phyloP scores from a whole-genome alignment of 352 stramenopile genomes.

The Globisporangium takayamanum region DNA sequence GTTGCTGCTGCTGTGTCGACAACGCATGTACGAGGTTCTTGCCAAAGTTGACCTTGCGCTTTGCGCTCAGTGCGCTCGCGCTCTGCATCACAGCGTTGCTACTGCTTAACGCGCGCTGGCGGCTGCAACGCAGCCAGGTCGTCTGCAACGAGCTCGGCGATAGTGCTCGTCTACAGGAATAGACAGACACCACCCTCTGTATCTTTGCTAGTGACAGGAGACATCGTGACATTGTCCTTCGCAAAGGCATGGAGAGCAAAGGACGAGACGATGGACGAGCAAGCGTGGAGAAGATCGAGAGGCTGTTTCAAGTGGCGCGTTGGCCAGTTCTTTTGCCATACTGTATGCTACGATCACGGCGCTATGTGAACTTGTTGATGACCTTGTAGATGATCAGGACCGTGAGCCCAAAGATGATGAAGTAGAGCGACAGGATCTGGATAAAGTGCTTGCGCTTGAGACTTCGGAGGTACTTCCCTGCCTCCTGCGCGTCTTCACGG shows the following conservation, averaged over 20 bases:
- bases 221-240: too few species aligned
- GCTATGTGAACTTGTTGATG: slow-evolving; percentile 56
- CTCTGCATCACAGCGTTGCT: slow-evolving; percentile 1
- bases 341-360: neutral
- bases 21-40: slow-evolving; percentile 18
- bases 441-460: slow-evolving; percentile 77
- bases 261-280: neutral
- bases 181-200: neutral
- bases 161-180: neutral
- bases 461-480: slow-evolving; percentile 58
- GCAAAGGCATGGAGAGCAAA: too few species aligned
- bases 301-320: too few species aligned
- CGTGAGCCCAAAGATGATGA: slow-evolving; percentile 68
- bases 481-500: slow-evolving; percentile 66
- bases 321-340: too few species aligned
- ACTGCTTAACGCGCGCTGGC: too few species aligned
- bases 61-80: slow-evolving; percentile 14
- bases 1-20: neutral
- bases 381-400: slow-evolving; percentile 67
- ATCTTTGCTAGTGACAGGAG: neutral
- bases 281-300: neutral
- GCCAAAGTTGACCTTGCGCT: slow-evolving; percentile 25
- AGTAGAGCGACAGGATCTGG: slow-evolving; percentile 72
- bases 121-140: too few species aligned
- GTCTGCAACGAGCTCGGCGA: neutral